These are phyloP conservation scores for Candida incommunis DNA, from an alignment of 805 yeast genomes.

Conservation along the genomic window DNA sequence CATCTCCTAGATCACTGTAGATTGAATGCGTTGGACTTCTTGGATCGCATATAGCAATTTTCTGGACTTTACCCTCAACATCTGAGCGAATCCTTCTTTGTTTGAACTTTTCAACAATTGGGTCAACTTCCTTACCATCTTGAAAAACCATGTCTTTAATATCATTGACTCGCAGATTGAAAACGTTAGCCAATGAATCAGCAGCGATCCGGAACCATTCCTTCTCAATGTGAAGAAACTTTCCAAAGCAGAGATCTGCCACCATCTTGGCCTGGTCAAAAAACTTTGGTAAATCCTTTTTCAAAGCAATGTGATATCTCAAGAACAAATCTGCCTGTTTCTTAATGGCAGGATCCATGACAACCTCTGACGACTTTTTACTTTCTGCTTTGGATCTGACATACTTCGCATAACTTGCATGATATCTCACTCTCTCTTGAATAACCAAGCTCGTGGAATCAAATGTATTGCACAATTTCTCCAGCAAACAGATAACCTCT, in stretches of 20 bases:
- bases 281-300: conserved; percentile 13
- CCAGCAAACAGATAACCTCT: conserved; percentile 9
- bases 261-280: conserved; percentile 8
- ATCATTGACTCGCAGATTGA: conserved; percentile 4
- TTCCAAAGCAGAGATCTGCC: conserved; percentile 7
- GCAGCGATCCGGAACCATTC: conserved; percentile 13
- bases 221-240: conserved; percentile 9
- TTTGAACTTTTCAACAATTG: conserved; percentile 6
- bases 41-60: neutral
- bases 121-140: conserved; percentile 5
- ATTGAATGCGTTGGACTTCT: conserved; percentile 1
- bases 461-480: conserved; percentile 9
- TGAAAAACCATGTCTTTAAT: conserved; percentile 3
- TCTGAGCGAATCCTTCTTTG: neutral
- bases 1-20: conserved; percentile 1
- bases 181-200: conserved; percentile 11
- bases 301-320: conserved; percentile 11
- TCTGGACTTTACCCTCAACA: neutral
- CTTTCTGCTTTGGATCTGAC: conserved; percentile 5
- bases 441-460: conserved; percentile 8
- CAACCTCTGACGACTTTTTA: neutral
- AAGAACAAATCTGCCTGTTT: conserved; percentile 12
- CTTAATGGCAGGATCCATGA: conserved; percentile 2
- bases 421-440: conserved; percentile 7
- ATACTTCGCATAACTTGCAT: conserved; percentile 10